phyloP scores from a whole-genome alignment of 139 green algal genomes.

The Penium margaritaceum region DNA sequence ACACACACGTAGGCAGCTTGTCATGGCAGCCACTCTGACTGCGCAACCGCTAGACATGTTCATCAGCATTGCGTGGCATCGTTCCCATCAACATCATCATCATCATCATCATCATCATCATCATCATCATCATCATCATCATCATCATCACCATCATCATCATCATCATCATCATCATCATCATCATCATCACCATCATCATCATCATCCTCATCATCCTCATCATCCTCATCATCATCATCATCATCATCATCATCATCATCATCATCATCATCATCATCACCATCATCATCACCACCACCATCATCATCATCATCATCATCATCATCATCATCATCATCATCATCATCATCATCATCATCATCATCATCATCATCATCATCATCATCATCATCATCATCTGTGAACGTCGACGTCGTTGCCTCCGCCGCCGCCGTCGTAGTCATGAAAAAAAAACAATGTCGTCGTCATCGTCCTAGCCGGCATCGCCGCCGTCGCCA shows the following conservation, averaged over 20 bases:
- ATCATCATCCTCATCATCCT: too few relatives aligned
- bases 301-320: not conserved
- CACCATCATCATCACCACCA: not conserved
- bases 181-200: conserved; percentile 7
- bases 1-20: too few relatives aligned
- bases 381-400: not conserved
- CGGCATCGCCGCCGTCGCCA: too few relatives aligned
- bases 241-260: conserved; percentile 6
- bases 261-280: conserved; percentile 1
- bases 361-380: not conserved
- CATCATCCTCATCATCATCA: too few relatives aligned
- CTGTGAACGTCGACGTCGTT: too few relatives aligned
- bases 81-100: conserved; percentile 3
- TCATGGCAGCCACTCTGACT: too few relatives aligned
- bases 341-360: not conserved
- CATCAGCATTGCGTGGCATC: too few relatives aligned
- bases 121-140: conserved; percentile 6
- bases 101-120: conserved; percentile 6
- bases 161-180: conserved; percentile 6
- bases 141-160: conserved; percentile 4
- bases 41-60: too few relatives aligned
- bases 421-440: too few relatives aligned
- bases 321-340: not conserved
- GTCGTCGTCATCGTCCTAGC: too few relatives aligned
- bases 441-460: too few relatives aligned